Conservation (phyloP, 805 yeast species). For the Vanderwaltozyma verrucispora region DNA sequence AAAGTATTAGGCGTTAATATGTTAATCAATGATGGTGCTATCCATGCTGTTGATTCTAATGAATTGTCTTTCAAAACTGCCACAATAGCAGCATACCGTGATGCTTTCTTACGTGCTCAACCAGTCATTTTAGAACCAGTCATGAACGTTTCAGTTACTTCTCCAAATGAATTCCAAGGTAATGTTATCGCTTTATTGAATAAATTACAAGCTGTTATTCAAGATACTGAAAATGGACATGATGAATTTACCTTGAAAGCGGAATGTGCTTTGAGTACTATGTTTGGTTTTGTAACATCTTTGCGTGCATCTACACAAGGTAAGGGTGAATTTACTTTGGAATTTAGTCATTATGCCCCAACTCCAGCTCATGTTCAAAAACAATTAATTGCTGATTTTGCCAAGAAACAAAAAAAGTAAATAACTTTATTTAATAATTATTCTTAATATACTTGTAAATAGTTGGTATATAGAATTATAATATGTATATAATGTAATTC, state of each 20-base stretch:
- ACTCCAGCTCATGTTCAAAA: constrained; percentile 84
- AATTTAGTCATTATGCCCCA: constrained; percentile 86
- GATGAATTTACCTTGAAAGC: constrained; percentile 92
- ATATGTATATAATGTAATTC: background rate
- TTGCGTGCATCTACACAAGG: constrained; percentile 97
- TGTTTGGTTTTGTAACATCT: constrained; percentile 94
- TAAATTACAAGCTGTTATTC: constrained; percentile 84
- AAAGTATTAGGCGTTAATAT: constrained; percentile 85
- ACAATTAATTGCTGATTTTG: constrained; percentile 76
- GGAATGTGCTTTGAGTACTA: constrained; percentile 90
- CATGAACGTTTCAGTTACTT: constrained; percentile 86
- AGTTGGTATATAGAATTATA: background rate
- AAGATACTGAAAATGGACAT: constrained; percentile 86
- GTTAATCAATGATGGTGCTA: constrained; percentile 94
- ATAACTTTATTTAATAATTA: background rate
- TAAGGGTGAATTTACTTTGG: constrained; percentile 95
- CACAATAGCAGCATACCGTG: constrained; percentile 81
- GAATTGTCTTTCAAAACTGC: constrained; percentile 94
- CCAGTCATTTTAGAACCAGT: constrained; percentile 94
- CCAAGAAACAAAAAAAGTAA: constrained; percentile 41
- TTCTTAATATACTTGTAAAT: constrained; percentile 2
- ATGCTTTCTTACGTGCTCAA: constrained; percentile 72
- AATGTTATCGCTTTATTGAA: constrained; percentile 82
- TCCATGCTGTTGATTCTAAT: constrained; percentile 94
- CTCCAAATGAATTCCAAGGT: constrained; percentile 96